Base-by-base conservation (phyloP, 148 eudicot species). In the Arbutus unedo region DNA sequence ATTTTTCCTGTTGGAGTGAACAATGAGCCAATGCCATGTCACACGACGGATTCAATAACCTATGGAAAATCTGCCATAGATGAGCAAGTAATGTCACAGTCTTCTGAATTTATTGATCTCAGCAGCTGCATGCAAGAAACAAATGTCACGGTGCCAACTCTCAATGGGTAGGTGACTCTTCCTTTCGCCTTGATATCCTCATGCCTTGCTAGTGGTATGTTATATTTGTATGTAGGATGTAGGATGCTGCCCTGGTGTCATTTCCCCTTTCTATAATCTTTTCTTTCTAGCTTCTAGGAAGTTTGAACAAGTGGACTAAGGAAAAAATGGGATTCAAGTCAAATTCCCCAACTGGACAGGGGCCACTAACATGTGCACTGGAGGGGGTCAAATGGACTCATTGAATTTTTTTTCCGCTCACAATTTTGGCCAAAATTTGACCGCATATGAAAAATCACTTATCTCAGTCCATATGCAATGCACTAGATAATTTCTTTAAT, bases 81-180 rank as follows among this genome's bases (percentile, higher is more conserved):
- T 80, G 78, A 76, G 56, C 72, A 4, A 70, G 25, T 5, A 72
- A 55, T 41, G 81, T 85, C 86, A 83, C 89, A 83, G 72, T 68
- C 78, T 75, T 82, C 87, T 11, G 89, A 78, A 77, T 82, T 89
- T 85, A 82, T 96, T 86, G 97, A 96, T 89, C 90, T 94, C 83
- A 96, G 92, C 80, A 84, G 88, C 88, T 88, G 90, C 86, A 79
- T 96, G 88, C 87, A 91, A 86, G 90, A 92, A 77, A 87, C 88
- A 75, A 85, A 85, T 76, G 91, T 94, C 83, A 96, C 99, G 43
- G 85, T 96, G 81, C 99, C 99, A 73, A 93, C 98, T 47, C 88
- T 96, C 60, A 96, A 96, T 74, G 99, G 99, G 98, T 96, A 93
- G 99, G 98, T 96, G 91, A 84, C 60, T 85, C 49, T 47, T 78